These are phyloP conservation scores for Cercospora citrullina DNA, from an alignment of 2,329 filamentous ascomycete species.

Conservation along the genomic window DNA sequence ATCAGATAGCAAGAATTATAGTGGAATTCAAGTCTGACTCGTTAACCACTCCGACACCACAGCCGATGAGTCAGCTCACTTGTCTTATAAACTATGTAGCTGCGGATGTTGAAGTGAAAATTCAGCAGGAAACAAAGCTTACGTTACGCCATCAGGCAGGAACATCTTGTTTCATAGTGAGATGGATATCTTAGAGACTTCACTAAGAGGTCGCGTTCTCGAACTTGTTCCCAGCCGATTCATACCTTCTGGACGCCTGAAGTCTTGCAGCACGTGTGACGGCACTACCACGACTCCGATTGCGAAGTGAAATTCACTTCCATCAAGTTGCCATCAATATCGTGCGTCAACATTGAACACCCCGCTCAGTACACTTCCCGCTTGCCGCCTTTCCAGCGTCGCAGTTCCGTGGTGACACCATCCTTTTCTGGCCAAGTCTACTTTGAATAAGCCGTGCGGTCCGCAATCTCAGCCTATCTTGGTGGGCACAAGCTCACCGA, in stretches of 20 bases:
- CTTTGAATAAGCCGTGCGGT: neutral
- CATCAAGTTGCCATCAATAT: neutral
- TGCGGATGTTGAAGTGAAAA: too few species aligned
- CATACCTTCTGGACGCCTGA: too few species aligned
- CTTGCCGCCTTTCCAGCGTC: neutral
- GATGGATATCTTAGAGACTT: too few species aligned
- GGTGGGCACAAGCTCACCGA: constrained; percentile 4
- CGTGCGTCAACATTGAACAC: neutral
- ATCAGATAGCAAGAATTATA: constrained; percentile 22
- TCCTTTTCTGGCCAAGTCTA: constrained; percentile 11
- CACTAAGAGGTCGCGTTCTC: too few species aligned
- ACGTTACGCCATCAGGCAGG: neutral
- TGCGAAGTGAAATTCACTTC: neutral
- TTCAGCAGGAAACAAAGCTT: neutral
- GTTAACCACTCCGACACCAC: constrained; percentile 27
- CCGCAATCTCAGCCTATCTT: constrained; percentile 1
- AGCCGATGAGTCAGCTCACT: constrained; percentile 10
- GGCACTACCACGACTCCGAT: too few species aligned
- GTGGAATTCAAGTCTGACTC: constrained; percentile 26
- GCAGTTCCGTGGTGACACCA: neutral
- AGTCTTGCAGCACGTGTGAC: too few species aligned
- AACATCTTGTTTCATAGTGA: too few species aligned
- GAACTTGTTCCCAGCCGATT: too few species aligned
- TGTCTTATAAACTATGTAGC: neutral
- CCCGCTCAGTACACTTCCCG: neutral